Conservation (phyloP, 1,284 basidiomycete species). For the Phylloporus sp. region DNA sequence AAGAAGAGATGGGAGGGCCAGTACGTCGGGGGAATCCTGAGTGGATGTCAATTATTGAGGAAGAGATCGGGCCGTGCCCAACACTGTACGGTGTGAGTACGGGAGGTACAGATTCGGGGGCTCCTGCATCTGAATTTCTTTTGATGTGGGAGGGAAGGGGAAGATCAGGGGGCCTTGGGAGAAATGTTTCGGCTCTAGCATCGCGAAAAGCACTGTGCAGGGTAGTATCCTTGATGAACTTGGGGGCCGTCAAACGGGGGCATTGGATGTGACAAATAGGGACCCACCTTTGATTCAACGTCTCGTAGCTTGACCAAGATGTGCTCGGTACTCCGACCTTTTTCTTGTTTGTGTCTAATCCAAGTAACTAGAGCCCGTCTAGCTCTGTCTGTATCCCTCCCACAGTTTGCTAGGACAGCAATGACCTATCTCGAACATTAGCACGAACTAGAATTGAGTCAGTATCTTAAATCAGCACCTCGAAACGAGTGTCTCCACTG, state of each 20-base stretch:
- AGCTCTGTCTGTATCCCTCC: constrained; percentile 32
- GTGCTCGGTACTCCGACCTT: constrained; percentile 36
- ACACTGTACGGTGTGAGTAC: neutral
- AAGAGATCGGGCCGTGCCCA: constrained; percentile 1
- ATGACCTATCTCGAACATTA: constrained; percentile 30
- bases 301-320: constrained; percentile 33
- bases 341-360: constrained; percentile 34
- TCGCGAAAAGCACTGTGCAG: constrained; percentile 37
- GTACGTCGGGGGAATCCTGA: neutral
- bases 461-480: constrained; percentile 20
- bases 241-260: constrained; percentile 13
- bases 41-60: neutral
- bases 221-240: constrained; percentile 36
- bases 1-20: neutral
- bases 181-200: constrained; percentile 33
- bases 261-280: neutral
- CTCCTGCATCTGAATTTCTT: neutral
- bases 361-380: constrained; percentile 35
- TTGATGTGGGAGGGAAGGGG: constrained; percentile 25
- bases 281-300: constrained; percentile 36
- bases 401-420: constrained; percentile 38
- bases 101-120: neutral
- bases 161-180: constrained; percentile 32
- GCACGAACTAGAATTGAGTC: neutral
- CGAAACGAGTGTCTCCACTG: constrained; percentile 35